phyloP scores from a whole-genome alignment of 1,284 basidiomycete genomes.

The Fomitopsis betulina region DNA sequence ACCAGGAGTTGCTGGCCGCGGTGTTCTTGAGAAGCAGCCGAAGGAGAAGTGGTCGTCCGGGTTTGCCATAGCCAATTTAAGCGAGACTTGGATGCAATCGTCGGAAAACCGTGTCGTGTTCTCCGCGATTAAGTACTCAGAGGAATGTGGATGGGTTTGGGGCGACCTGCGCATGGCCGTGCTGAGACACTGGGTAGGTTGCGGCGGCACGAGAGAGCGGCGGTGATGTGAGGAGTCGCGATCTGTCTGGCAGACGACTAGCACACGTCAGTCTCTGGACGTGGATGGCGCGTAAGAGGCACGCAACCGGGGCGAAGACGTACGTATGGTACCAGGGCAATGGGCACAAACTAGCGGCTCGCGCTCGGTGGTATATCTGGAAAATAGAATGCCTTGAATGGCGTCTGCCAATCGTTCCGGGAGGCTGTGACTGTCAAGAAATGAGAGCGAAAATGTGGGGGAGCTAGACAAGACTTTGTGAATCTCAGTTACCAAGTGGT shows the following conservation, averaged over 20 bases:
- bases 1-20: conserved; percentile 24
- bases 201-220: conserved; percentile 1
- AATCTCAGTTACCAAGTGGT: conserved; percentile 9
- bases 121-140: conserved; percentile 27
- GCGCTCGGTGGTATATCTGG: conserved; percentile 11
- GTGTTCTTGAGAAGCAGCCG: conserved; percentile 28
- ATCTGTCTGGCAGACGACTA: conserved; percentile 4
- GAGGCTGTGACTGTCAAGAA: conserved; percentile 16
- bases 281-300: conserved; percentile 5
- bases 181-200: background rate
- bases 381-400: conserved; percentile 8
- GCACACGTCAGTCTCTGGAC: conserved; percentile 10
- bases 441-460: conserved; percentile 9
- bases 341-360: conserved; percentile 13
- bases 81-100: conserved; percentile 28
- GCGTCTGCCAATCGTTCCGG: conserved; percentile 2
- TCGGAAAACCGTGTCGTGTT: conserved; percentile 22
- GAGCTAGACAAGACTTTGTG: conserved; percentile 5
- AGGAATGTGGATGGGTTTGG: conserved; percentile 2
- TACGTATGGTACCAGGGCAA: conserved; percentile 10
- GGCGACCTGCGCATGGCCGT: conserved; percentile 1
- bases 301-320: conserved; percentile 11
- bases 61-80: conserved; percentile 29
- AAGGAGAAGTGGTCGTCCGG: conserved; percentile 30
- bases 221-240: conserved; percentile 11